Conservation (phyloP, 345 rosid genomes). For the Syzygium grande region DNA sequence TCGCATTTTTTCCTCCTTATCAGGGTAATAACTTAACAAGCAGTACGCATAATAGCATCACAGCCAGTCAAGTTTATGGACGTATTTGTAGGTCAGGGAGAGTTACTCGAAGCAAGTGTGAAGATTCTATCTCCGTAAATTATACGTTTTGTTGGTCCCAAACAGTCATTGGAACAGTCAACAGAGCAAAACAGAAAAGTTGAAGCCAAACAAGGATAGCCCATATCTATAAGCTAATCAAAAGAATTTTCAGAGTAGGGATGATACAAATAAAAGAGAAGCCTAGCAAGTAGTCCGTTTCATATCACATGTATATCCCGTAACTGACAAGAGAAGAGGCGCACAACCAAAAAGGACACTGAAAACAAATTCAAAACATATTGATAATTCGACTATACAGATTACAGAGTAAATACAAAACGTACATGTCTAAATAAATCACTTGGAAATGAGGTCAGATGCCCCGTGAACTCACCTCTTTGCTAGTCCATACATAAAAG, state of each 20-base stretch:
- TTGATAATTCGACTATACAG: background rate
- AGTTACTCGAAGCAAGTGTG: background rate
- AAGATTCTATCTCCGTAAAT: background rate
- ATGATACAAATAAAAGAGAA: background rate
- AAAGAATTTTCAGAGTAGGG: background rate
- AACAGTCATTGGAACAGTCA: background rate
- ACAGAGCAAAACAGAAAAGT: background rate
- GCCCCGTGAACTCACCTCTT: conserved; percentile 40
- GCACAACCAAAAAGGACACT: background rate
- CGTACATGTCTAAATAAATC: background rate
- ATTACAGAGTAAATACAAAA: background rate
- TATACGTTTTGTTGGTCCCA: background rate
- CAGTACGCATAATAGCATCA: background rate
- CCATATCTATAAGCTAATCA: background rate
- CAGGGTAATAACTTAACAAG: background rate
- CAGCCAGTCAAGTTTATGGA: background rate
- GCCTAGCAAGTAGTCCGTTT: background rate
- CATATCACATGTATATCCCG: background rate
- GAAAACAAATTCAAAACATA: background rate
- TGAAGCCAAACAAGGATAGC: background rate
- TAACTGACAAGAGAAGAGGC: background rate
- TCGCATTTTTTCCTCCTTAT: background rate
- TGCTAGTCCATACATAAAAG: conserved; percentile 68
- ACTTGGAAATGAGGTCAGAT: background rate
- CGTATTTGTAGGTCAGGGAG: background rate